phyloP scores from a whole-genome alignment of 2,329 filamentous ascomycete genomes.

The Delphinella strobiligena region DNA sequence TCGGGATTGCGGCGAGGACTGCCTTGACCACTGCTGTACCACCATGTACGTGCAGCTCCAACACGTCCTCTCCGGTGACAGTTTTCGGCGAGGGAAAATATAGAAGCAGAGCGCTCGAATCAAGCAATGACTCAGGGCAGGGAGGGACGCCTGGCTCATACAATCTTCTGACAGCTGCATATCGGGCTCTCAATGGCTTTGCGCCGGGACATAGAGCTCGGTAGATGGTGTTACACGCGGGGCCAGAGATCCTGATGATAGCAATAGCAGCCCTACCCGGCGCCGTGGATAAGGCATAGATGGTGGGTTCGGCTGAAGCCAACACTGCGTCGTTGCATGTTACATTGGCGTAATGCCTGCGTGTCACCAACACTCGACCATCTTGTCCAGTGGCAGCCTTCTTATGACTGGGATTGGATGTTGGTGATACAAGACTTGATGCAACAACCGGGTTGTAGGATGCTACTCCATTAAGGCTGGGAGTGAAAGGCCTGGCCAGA shows the following conservation, averaged over 20 bases:
- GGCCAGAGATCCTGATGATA: slow-evolving; percentile 75
- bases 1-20: slow-evolving; percentile 64
- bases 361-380: not conserved
- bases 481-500: not conserved
- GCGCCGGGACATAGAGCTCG: slow-evolving; percentile 46
- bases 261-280: slow-evolving; percentile 81
- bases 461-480: no score
- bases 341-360: not conserved
- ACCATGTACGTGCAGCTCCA: slow-evolving; percentile 92
- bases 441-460: no score
- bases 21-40: slow-evolving; percentile 80
- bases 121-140: slow-evolving; percentile 42
- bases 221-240: slow-evolving; percentile 58
- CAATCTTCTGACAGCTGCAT: slow-evolving; percentile 63
- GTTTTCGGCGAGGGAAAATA: slow-evolving; percentile 73
- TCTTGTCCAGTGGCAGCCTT: not conserved
- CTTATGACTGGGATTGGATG: not conserved
- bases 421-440: not conserved
- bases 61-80: slow-evolving; percentile 81
- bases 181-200: slow-evolving; percentile 44
- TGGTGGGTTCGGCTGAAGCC: slow-evolving; percentile 46
- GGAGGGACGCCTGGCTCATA: slow-evolving; percentile 41
- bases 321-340: no score
- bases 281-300: slow-evolving; percentile 85
- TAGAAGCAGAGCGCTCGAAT: slow-evolving; percentile 68